Base-by-base conservation (phyloP, 768 basidiomycete species). In the Boletus sp. region DNA sequence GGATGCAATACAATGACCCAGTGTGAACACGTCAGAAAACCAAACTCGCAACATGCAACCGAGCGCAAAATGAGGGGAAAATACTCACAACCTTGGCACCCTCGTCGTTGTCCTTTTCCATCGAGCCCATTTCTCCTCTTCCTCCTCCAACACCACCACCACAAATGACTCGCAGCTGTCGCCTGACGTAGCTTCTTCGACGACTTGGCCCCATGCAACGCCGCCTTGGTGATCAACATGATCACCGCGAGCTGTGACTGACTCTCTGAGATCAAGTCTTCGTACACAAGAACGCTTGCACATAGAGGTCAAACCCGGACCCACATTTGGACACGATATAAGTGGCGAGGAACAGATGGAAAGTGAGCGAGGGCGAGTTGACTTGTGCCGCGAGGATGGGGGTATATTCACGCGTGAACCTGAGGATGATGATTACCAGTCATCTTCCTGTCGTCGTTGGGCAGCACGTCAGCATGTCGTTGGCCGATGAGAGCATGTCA, bases 151-250 rank as follows among this genome's bases (percentile, higher is more conserved):
- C 0, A 73, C 68, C 53, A 73, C 95, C 95, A 99, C 96, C 96
- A 99, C 63, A 99, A 75, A 75, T 99, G 97, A 70, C 94, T 97
- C 8, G 97, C 97, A 32, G 94, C 97, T 8, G 87, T 92, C 12
- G 95, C 90, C 73, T 98, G 97, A 72, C 98, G 96, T 12, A 93
- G 93, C 81, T 99, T 98, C 82, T 99, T 99, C 73, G 98, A 73
- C 61, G 98, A 74, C 75, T 96, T 95, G 29, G 94, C 91, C 7
- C 93, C 94, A 71, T 99, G 97, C 62, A 98, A 75, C 6, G 96
- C 96, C 17, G 95, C 97, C 75, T 99, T 98, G 24, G 97, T 98
- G 66, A 98, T 94, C 59, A 99, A 82, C 7, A 93, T 92, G 69
- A 99, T 98, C 20, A 95, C 94, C 67, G 96, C 93, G 12, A 99